phyloP scores from a whole-genome alignment of 164 flowering plant species.

The Aristolochia californica region DNA sequence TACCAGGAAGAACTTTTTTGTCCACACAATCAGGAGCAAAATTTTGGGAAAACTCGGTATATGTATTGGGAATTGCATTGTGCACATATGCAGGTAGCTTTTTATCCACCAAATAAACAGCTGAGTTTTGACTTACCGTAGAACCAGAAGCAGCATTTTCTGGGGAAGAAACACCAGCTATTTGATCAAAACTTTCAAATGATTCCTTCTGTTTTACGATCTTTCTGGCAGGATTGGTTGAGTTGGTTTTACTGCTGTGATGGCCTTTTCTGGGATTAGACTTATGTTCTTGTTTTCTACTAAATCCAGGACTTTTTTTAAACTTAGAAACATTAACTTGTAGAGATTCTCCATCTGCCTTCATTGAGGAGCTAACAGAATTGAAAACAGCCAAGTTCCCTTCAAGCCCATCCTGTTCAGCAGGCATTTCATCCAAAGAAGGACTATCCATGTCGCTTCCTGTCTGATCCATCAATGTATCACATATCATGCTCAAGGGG shows the following conservation, averaged over 20 bases:
- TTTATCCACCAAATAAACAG: conserved; percentile 10
- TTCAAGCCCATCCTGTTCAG: conserved; percentile 4
- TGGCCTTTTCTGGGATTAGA: conserved; percentile 16
- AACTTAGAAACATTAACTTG: conserved; percentile 15
- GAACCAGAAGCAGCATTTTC: background rate
- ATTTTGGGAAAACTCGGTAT: too few species aligned
- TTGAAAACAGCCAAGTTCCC: conserved; percentile 12
- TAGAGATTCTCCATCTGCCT: conserved; percentile 17
- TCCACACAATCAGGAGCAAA: conserved; percentile 8
- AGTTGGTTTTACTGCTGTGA: conserved; percentile 14
- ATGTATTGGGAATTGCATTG: conserved; percentile 5
- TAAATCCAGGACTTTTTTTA: conserved; percentile 16
- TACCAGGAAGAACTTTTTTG: conserved; percentile 5
- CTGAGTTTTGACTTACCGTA: conserved; percentile 10
- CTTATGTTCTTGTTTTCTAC: conserved; percentile 18
- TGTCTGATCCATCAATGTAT: background rate
- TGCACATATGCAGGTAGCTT: conserved; percentile 6
- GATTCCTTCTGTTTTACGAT: conserved; percentile 12
- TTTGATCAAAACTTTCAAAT: conserved; percentile 1
- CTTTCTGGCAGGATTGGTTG: conserved; percentile 10
- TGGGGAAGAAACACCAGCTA: background rate
- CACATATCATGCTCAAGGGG: conserved; percentile 2
- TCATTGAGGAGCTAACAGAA: conserved; percentile 5
- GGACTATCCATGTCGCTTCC: background rate
- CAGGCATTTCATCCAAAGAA: conserved; percentile 2